Evolutionary conservation across 805 yeast species (phyloP).

Genomic region (Priceomyces castillae): DNA sequence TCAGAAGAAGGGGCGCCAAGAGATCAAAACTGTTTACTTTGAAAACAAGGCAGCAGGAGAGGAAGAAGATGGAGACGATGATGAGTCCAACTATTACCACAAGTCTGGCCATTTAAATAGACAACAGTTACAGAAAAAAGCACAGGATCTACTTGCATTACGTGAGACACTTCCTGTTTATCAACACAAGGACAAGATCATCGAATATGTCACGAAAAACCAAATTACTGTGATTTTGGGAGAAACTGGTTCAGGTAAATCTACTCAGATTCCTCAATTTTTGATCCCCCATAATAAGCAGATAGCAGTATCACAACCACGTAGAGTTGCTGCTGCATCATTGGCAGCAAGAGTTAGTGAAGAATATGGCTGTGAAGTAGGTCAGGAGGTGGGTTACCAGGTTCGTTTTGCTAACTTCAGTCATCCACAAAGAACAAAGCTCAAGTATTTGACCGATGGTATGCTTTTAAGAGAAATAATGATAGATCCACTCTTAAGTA

Average conservation of each 20-base stretch:
- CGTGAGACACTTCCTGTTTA: slow-evolving; percentile 73
- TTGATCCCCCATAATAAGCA: slow-evolving; percentile 52
- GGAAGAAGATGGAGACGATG: background rate
- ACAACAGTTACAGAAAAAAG: slow-evolving; percentile 35
- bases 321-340: slow-evolving; percentile 96
- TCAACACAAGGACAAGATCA: slow-evolving; percentile 62
- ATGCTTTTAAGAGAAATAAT: slow-evolving; percentile 90
- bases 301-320: slow-evolving; percentile 94
- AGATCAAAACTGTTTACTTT: slow-evolving; percentile 9
- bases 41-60: slow-evolving; percentile 4
- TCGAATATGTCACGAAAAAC: slow-evolving; percentile 50
- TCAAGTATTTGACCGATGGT: slow-evolving; percentile 94
- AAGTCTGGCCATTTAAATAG: slow-evolving; percentile 5
- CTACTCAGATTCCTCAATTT: slow-evolving; percentile 95
- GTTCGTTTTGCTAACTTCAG: slow-evolving; percentile 84
- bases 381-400: slow-evolving; percentile 85
- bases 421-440: slow-evolving; percentile 51
- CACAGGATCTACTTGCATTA: slow-evolving; percentile 44
- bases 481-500: slow-evolving; percentile 61
- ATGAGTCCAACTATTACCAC: slow-evolving; percentile 4
- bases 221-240: slow-evolving; percentile 84
- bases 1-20: no score
- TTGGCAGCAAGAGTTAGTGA: slow-evolving; percentile 90
- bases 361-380: slow-evolving; percentile 75
- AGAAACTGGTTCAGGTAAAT: slow-evolving; percentile 97